Conservation (phyloP, 73 alveolate genomes). For the Paramecium sonneborni region DNA sequence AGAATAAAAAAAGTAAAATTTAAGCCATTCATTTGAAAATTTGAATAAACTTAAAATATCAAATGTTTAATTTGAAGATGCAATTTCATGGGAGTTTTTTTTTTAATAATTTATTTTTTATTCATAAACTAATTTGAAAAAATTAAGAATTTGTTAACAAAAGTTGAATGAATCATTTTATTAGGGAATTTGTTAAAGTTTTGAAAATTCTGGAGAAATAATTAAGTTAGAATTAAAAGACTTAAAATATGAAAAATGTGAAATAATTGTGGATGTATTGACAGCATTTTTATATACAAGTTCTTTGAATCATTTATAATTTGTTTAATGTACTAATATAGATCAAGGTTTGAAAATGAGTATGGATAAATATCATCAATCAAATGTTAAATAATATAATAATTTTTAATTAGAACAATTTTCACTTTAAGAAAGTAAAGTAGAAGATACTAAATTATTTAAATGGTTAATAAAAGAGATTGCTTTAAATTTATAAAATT, state of each 20-base stretch:
- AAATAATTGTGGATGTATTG: not conserved
- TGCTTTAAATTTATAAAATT: not conserved
- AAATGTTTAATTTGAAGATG: not conserved
- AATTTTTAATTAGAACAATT: not conserved
- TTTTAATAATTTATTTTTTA: not conserved
- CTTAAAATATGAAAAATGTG: not conserved
- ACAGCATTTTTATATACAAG: not conserved
- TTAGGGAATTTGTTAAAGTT: not conserved
- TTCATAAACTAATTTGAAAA: not conserved
- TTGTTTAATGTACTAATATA: not conserved
- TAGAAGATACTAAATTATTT: not conserved
- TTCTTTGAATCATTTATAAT: not conserved
- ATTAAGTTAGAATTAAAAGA: not conserved
- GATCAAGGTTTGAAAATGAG: not conserved
- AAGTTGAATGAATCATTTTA: not conserved
- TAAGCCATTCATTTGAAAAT: not conserved
- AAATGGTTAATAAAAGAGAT: not conserved
- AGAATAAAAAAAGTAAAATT: not conserved
- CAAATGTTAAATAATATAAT: not conserved
- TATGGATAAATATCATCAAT: not conserved
- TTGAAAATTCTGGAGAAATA: not conserved
- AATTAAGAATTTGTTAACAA: not conserved
- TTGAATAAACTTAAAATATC: not conserved
- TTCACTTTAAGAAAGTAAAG: not conserved
- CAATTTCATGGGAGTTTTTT: not conserved